Base-by-base conservation (phyloP, 352 stramenopile species). In the Globisporangium irregulare region DNA sequence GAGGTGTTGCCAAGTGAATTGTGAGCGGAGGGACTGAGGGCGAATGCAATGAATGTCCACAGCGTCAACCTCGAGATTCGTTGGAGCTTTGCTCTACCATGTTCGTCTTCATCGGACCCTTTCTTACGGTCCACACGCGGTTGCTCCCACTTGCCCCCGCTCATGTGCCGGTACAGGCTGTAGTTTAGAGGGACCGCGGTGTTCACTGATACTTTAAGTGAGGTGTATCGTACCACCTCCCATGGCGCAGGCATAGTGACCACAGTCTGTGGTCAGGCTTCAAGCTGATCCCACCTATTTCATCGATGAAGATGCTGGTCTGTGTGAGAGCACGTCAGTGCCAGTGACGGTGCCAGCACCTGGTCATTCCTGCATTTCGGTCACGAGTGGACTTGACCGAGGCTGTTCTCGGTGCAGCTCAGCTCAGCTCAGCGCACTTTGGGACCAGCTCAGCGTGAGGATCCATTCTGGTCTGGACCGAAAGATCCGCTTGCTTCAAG, bases 231-330 rank as follows among this genome's bases (percentile, higher is more conserved):
- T 38, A 38, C 25, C 25, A 38, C 53, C 24, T n/a, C 5, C 29
- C 12, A 15, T 20, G 50, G 14, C 5, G 50, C 4, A 12, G 36
- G 36, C 36, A 22, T 4, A 32, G 29, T 32, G 29, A 32, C 29
- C 29, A 32, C 29, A 32, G 29, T 32, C 53, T 36, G 24, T 14
- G 1, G 25, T 6, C 53, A n/a, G 24, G 12, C 51, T 27, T 57
- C 53, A 36, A 38, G 25, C 53, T 59, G 53, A 32, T 59, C 53
- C 24, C 53, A 59, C 25, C 53, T 24, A 59, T 59, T 34, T 59
- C 25, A 24, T 32, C 25, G 29, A 59, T 5, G 25, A 25, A 38
- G 24, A 27, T 59, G 24, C 27, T 6, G 29, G 53, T 38, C 4
- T 57, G 22, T n/a, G 10, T 5, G 51, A 1, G 51, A 57, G 12